Evolutionary conservation across 805 yeast species (phyloP).

Genomic region (Scheffersomyces coipomensis): DNA sequence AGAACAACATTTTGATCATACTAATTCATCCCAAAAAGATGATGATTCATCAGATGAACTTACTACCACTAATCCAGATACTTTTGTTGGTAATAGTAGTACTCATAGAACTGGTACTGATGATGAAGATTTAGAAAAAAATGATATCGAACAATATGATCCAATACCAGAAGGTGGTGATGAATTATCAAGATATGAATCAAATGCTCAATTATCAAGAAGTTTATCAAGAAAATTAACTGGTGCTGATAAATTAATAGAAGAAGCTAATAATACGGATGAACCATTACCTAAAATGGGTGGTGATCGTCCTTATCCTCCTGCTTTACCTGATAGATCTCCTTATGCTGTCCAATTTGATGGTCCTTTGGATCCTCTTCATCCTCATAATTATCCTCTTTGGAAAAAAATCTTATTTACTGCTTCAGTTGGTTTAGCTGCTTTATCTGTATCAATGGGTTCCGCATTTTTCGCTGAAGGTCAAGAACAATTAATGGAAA

Average conservation of each 20-base stretch:
- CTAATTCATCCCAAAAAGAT: background rate
- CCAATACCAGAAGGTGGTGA: constrained; percentile 13
- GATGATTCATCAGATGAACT: background rate
- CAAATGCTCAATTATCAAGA: constrained; percentile 18
- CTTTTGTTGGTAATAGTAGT: background rate
- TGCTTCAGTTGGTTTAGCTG: constrained; percentile 28
- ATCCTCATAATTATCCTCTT: constrained; percentile 76
- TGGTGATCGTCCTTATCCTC: constrained; percentile 61
- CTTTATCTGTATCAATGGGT: constrained; percentile 60
- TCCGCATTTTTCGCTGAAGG: constrained; percentile 81
- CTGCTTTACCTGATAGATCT: constrained; percentile 52
- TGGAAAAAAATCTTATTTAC: constrained; percentile 21
- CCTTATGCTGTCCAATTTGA: constrained; percentile 68
- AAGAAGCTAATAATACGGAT: constrained; percentile 20
- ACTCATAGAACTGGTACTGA: background rate
- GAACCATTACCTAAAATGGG: constrained; percentile 57
- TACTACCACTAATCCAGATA: background rate
- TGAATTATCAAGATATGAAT: constrained; percentile 22
- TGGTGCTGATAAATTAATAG: constrained; percentile 24
- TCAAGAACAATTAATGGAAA: constrained; percentile 42
- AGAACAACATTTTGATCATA: background rate
- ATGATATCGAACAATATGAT: constrained; percentile 1
- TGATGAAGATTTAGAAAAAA: background rate
- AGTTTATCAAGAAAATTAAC: constrained; percentile 22
- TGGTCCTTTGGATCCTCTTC: constrained; percentile 76